Evolutionary conservation across 768 basidiomycete species (phyloP), one percentile per base, ranked within the genome.

Genomic region (Rhizopogon rudus): DNA sequence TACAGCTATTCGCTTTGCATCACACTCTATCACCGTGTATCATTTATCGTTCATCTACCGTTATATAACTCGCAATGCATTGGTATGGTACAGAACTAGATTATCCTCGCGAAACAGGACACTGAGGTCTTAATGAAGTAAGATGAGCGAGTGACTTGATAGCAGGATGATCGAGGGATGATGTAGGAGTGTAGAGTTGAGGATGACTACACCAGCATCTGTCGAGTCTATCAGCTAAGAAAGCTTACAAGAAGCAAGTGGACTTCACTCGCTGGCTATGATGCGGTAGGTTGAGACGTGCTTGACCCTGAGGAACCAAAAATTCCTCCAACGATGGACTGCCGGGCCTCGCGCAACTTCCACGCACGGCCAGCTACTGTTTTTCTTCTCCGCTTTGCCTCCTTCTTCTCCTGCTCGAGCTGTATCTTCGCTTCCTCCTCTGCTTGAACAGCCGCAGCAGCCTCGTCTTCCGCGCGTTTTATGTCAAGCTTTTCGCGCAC

Each of bases 401-500:
- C 40, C 3, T 54, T 33, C 40, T 31, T 22, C 29, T 57, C 54
- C 40, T 57, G 40, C 28, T 37, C 33, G 7, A 55, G 31, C 40
- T 55, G 39, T 7, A 42, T 31, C 35, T 29, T 44, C 22, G 52
- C 52, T 16, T 55, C 25, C 54, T 40, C 41, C 20, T 56, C 45
- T 13, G 48, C n/a, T 40, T 43, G 46, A 28, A 17, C 53, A 16
- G 31, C 39, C 6, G 29, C 50, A 7, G 37, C 46, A 20, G 46
- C 48, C 29, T 57, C 57, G 14, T 57, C 55, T 44, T 53, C 57
- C 13, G n/a, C 33, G 16, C 42, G 58, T 48, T 59, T 58, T 9
- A 52, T 54, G 20, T 67, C 69, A 2, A 66, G 57, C 44, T 59
- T 61, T 45, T 75, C 74, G 5, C 70, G 65, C 16, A 76, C 65